Base-by-base conservation (phyloP, 192 early-diverging fungal genomes). In the Phlyctochytrium bullatum region DNA sequence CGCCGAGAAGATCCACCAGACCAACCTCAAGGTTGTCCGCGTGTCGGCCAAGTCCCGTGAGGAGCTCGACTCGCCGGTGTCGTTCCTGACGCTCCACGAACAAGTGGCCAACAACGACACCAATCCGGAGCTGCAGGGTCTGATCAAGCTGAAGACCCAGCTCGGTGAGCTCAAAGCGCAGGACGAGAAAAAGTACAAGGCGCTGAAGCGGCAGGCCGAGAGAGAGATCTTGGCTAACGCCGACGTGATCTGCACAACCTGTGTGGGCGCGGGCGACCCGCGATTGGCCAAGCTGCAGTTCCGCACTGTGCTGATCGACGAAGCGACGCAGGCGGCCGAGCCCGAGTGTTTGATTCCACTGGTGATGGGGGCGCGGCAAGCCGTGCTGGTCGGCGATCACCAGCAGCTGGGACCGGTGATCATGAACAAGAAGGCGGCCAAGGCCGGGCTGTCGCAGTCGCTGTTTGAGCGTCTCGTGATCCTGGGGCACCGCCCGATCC, bases 351-450 rank as follows among this genome's bases (percentile, higher is more conserved):
- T 99, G 88, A 99, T 99, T 73, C 97, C 97, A 14, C 80, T 99
- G 51, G 95, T 99, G 27, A 80, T 96, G 66, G 97, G 97, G 10
- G 90, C 90, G 52, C 95, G 95, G 68, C 97, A 98, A 76, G 90
- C 90, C 32, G 94, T 99, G 0, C 86, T 99, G 33, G 96, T 99
- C 17, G 97, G 97, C 24, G 97, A 99, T 75, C 97, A 99, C 73
- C 95, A 99, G 78, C 97, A 99, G 72, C 80, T 99, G 28, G 96
- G 96, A 14, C 96, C 97, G 2, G 96, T 99, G 14, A 93, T 99
- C 54, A 88, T 97, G 81, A 97, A 93, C 81, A 98, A 98, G 75
- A 92, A 93, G 51, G 95, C 95, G 2, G 93, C 95, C 0, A 83
- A 88, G 27, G 97, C 97, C 2, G 97, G 97, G 24, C 77, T 98